phyloP scores from a whole-genome alignment of 495 filamentous ascomycete species.

The Hyaloscypha variabilis region DNA sequence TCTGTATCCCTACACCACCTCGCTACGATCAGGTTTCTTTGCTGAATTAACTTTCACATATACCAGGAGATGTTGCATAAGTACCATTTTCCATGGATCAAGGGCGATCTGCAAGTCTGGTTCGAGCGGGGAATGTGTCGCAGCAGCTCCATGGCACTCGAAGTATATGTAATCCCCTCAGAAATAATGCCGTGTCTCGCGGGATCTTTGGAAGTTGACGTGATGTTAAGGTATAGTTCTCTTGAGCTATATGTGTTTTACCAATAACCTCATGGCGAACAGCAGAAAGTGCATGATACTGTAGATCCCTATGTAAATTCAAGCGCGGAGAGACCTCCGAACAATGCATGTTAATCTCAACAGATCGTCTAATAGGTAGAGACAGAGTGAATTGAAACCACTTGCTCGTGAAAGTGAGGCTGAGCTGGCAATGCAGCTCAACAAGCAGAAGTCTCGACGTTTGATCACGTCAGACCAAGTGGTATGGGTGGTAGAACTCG shows the following conservation, averaged over 20 bases:
- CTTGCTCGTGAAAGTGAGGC: neutral
- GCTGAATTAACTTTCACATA: no score
- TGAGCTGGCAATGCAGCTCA: neutral
- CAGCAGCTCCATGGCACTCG: no score
- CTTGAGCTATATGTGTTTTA: neutral
- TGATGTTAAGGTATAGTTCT: no score
- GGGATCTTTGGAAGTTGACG: no score
- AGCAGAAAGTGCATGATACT: neutral
- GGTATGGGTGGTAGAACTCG: no score
- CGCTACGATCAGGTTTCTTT: neutral
- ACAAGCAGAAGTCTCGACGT: neutral
- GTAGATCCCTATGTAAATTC: neutral
- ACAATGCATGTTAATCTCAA: neutral
- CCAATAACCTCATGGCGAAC: neutral
- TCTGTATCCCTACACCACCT: no score
- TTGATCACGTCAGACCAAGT: neutral
- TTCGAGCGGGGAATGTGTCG: no score
- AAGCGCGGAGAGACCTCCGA: neutral
- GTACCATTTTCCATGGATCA: no score
- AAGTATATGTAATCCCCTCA: no score
- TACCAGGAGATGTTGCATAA: no score
- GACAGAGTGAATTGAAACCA: neutral
- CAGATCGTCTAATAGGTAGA: neutral
- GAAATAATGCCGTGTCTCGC: no score
- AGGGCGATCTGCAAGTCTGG: no score